These are phyloP conservation scores for Tanacetum coccineum DNA, from an alignment of 129 eudicot species.

Conservation along the genomic window DNA sequence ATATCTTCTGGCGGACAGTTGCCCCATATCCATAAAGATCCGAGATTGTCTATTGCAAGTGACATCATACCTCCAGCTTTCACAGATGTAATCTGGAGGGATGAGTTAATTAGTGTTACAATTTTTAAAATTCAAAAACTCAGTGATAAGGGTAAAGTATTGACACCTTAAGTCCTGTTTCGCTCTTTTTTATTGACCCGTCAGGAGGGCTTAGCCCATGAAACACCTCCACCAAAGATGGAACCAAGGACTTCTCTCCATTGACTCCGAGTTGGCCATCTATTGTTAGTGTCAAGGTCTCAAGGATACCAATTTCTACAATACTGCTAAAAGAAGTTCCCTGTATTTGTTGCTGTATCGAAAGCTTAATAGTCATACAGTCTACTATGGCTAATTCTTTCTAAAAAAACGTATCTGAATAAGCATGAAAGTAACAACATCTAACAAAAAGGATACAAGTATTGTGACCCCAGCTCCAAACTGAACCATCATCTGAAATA, in stretches of 20 bases:
- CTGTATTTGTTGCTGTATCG: not conserved
- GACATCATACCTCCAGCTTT: slow-evolving; percentile 99
- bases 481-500: slow-evolving; percentile 87
- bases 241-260: slow-evolving; percentile 57
- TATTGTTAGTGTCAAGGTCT: slow-evolving; percentile 55
- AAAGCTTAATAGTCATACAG: not conserved
- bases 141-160: not conserved
- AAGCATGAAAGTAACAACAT: not conserved
- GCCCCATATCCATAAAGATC: slow-evolving; percentile 92
- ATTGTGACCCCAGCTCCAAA: slow-evolving; percentile 96
- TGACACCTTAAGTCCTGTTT: slow-evolving; percentile 55
- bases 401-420: not conserved
- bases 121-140: not conserved
- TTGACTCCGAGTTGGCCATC: slow-evolving; percentile 82
- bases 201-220: slow-evolving; percentile 39
- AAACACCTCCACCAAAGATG: slow-evolving; percentile 60
- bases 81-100: slow-evolving; percentile 53
- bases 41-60: slow-evolving; percentile 73
- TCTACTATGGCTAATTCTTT: not conserved
- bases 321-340: not conserved
- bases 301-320: slow-evolving; percentile 32
- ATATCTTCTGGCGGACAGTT: slow-evolving; percentile 62
- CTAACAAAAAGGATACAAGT: slow-evolving; percentile 58
- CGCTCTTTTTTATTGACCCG: slow-evolving; percentile 33
- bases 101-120: slow-evolving; percentile 6